Percentiles rank a stretch among this genome's conserved stretches.
Evolutionary conservation across 208 protist species (phyloP).

Genomic region (Phytomonas francai): DNA sequence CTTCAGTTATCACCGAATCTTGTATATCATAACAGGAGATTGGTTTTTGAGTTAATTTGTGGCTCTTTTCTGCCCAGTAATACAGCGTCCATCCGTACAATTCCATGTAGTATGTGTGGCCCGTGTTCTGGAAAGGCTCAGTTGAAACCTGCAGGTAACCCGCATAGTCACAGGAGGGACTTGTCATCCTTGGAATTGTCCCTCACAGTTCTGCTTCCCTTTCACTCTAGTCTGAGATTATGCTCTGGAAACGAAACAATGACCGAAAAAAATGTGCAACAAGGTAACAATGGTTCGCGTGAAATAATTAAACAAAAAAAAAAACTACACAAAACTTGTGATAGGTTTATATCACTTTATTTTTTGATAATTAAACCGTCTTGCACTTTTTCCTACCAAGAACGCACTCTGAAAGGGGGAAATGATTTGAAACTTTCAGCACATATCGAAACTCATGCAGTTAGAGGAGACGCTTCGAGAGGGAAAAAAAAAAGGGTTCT

Average conservation of each 20-base stretch:
- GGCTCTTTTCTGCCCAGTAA: constrained; percentile 51
- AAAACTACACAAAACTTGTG: constrained; percentile 6
- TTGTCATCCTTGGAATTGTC: background rate
- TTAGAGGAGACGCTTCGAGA: background rate
- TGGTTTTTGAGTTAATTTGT: constrained; percentile 17
- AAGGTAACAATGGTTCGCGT: background rate
- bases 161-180: constrained; percentile 9
- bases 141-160: constrained; percentile 14
- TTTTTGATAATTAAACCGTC: constrained; percentile 7
- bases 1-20: constrained; percentile 20
- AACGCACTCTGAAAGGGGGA: background rate
- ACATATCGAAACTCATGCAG: background rate
- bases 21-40: constrained; percentile 36
- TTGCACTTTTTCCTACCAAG: background rate
- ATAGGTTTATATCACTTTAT: constrained; percentile 12
- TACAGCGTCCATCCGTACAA: constrained; percentile 49
- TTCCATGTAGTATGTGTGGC: constrained; percentile 59
- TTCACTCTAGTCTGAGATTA: background rate
- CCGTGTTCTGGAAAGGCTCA: constrained; percentile 17
- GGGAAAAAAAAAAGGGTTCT: background rate
- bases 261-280: background rate
- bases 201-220: background rate
- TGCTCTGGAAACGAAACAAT: constrained; percentile 5
- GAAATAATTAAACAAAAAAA: constrained; percentile 6
- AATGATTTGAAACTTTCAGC: background rate